A percentile compares a stretch with the other conserved stretches of the same genome.
Conservation (phyloP, 164 flowering plant species). For the Kingdonia uniflora region DNA sequence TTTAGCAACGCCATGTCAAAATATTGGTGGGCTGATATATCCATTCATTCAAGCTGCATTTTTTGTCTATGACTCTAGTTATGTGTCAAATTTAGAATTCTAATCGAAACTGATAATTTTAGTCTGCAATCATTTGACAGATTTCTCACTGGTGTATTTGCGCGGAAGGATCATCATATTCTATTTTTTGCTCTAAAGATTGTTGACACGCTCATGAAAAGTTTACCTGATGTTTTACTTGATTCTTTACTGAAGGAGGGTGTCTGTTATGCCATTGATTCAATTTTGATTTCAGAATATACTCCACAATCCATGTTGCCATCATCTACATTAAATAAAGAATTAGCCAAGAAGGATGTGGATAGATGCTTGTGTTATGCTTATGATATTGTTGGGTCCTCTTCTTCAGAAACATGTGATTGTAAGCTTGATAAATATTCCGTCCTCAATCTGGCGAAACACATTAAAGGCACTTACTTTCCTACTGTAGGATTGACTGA, state of each 20-base stretch:
- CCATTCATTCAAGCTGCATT: no score
- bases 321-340: constrained; percentile 19
- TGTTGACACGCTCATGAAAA: constrained; percentile 46
- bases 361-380: constrained; percentile 64
- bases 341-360: constrained; percentile 21
- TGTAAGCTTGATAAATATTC: constrained; percentile 65
- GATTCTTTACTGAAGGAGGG: constrained; percentile 80
- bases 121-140: constrained; percentile 26
- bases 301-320: neutral
- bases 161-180: constrained; percentile 70
- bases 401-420: constrained; percentile 22
- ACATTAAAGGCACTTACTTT: constrained; percentile 44
- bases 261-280: constrained; percentile 68
- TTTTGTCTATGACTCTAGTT: no score
- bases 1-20: no score
- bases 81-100: no score
- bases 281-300: constrained; percentile 36
- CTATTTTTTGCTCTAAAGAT: constrained; percentile 53
- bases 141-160: constrained; percentile 73
- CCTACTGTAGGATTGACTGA: constrained; percentile 45
- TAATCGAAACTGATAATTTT: constrained; percentile 5
- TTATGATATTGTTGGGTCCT: constrained; percentile 23
- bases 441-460: constrained; percentile 47
- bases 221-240: constrained; percentile 43
- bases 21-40: no score